Evolutionary conservation across 2,329 filamentous ascomycete genomes (phyloP).

Genomic region (Blastomyces parvus): DNA sequence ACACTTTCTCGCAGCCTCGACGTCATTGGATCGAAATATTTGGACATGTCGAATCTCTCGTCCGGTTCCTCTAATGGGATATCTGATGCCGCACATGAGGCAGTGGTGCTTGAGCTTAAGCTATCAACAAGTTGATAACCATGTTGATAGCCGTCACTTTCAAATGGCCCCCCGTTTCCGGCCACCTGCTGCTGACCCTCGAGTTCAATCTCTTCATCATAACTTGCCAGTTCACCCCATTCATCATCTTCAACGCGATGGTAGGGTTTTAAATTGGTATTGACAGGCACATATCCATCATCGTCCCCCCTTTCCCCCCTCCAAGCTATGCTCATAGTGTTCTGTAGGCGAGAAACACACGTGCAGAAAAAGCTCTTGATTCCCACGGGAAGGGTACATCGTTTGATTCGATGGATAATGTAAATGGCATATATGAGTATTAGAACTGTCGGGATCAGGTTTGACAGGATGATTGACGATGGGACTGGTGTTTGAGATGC

Average conservation of each 20-base stretch:
- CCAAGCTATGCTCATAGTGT: conserved; percentile 2
- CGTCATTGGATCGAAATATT: conserved; percentile 19
- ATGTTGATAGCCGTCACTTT: too few species aligned
- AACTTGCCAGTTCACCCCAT: not conserved
- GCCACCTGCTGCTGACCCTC: not conserved
- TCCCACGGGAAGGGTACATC: not conserved
- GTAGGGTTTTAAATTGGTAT: not conserved
- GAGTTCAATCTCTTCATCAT: not conserved
- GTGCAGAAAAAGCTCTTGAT: not conserved
- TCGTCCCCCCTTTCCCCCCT: conserved; percentile 10
- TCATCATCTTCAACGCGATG: not conserved
- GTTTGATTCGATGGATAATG: conserved; percentile 5
- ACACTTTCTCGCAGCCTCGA: conserved; percentile 13
- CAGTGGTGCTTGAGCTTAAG: not conserved
- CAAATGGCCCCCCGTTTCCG: too few species aligned
- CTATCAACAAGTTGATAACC: not conserved
- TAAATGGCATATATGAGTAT: conserved; percentile 17
- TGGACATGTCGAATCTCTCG: conserved; percentile 9
- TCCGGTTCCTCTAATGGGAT: not conserved
- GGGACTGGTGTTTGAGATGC: not conserved
- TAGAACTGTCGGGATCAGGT: conserved; percentile 13
- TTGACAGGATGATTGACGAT: conserved; percentile 9
- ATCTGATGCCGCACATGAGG: not conserved
- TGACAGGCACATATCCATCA: not conserved
- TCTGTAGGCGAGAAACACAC: not conserved